Evolutionary conservation across 1,284 basidiomycete species (phyloP).

Genomic region (Salmacisia buchloeana): DNA sequence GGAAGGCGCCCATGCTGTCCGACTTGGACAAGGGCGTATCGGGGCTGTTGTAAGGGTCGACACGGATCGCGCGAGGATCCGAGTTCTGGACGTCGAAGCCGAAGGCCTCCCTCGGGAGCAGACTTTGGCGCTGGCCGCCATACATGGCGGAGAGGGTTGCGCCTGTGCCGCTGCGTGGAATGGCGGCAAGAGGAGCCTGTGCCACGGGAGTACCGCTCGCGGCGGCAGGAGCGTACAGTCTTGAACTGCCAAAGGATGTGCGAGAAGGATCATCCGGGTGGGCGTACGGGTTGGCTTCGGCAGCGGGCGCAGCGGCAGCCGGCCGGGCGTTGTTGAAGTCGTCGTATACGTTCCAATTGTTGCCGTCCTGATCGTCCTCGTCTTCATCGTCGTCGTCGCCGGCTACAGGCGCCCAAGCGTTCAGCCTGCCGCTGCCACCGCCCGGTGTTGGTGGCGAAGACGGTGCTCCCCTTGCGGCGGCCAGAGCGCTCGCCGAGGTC

Average conservation of each 20-base stretch:
- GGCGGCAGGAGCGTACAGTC: neutral
- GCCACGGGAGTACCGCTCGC: neutral
- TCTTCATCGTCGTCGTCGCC: slow-evolving; percentile 19
- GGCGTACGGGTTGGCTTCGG: slow-evolving; percentile 13
- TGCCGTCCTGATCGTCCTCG: slow-evolving; percentile 27
- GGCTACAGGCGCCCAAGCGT: slow-evolving; percentile 4
- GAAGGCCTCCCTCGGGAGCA: slow-evolving; percentile 31
- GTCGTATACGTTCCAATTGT: slow-evolving; percentile 45
- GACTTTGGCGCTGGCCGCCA: slow-evolving; percentile 20
- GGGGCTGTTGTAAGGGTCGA: neutral
- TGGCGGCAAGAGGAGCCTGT: neutral
- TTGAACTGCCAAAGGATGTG: neutral
- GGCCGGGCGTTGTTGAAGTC: slow-evolving; percentile 43
- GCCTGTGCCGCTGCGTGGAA: slow-evolving; percentile 10
- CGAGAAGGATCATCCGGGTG: slow-evolving; percentile 16
- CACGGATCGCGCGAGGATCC: slow-evolving; percentile 31
- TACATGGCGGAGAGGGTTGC: slow-evolving; percentile 19
- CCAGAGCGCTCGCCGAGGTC: slow-evolving; percentile 10
- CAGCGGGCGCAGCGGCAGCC: slow-evolving; percentile 19
- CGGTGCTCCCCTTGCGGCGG: neutral
- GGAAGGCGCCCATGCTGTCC: neutral
- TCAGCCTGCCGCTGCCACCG: neutral
- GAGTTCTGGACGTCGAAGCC: slow-evolving; percentile 38
- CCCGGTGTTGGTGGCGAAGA: neutral
- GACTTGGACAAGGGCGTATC: neutral